Evolutionary conservation across 176 grass and related monocot genomes (phyloP), one percentile per base, ranked within the genome.

Genomic region (Phoenix roebelenii): DNA sequence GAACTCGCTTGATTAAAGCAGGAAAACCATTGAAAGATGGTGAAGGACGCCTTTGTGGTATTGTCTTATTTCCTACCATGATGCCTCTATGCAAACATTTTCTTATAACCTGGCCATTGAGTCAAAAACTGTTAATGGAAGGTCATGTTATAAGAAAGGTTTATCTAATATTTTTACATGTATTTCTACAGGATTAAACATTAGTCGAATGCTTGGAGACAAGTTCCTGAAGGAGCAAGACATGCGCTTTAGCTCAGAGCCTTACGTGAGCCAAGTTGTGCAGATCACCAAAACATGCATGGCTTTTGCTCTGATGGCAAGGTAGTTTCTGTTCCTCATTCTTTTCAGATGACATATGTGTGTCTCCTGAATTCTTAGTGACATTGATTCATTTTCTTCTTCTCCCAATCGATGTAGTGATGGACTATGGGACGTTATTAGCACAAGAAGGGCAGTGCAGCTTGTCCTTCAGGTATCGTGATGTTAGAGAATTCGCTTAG

Each of bases 341-440:
- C 23, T 50, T 59, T 49, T 61, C 50, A 28, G 50, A 26, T 65
- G 10, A 52, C 58, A 68, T 50, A 51, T 15, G 4, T 25, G 3
- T 66, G 20, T 61, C 26, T 56, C 9, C 25, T 56, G 3, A 55
- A 15, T 52, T 25, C 25, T 4, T 63, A 7, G 3, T 22, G 19
- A 1, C 16, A 18, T 6, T 18, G 60, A 3, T 76, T 53, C 30
- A 3, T 35, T 44, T 44, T 12, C 35, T 44, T 35, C 9, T 12
- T 44, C 35, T 44, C 9, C 35, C 35, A 12, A 12, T 44, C 9
- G 7, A 44, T 76, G 52, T 61, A 95, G 90, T 71, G 90, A 95
- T 60, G 90, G 90, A 29, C 80, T 95, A 3, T 95, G 90, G 90
- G 90, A 95, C 76, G 90, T 95, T 51, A 79, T 89, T 72, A 81